Evolutionary conservation across 495 filamentous ascomycete genomes (phyloP).

Genomic region (Xylaria intraflava): DNA sequence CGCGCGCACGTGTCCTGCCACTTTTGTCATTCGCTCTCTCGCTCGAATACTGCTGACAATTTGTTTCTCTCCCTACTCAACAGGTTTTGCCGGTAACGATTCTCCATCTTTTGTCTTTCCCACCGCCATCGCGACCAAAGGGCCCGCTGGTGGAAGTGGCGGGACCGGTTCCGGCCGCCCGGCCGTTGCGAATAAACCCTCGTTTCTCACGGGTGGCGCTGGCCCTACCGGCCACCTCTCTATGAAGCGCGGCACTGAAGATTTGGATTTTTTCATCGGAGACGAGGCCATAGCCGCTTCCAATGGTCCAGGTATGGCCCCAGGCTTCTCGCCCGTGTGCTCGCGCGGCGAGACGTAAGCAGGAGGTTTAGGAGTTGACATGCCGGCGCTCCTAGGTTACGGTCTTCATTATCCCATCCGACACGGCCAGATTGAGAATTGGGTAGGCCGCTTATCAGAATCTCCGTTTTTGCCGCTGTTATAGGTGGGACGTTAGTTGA

Average conservation of each 20-base stretch:
- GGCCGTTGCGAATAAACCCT: constrained; percentile 86
- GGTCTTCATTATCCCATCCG: constrained; percentile 94
- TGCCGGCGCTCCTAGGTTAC: constrained; percentile 55
- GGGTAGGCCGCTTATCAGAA: constrained; percentile 46
- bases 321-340: not conserved
- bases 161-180: constrained; percentile 80
- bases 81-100: constrained; percentile 98
- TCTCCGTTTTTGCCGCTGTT: not conserved
- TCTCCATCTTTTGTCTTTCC: constrained; percentile 99
- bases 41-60: constrained; percentile 17
- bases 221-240: constrained; percentile 75
- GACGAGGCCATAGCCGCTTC: constrained; percentile 87
- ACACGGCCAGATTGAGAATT: constrained; percentile 97
- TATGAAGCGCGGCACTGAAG: constrained; percentile 90
- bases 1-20: not conserved
- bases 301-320: constrained; percentile 63
- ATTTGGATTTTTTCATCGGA: constrained; percentile 97
- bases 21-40: constrained; percentile 7
- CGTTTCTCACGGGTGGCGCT: constrained; percentile 86
- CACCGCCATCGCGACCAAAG: constrained; percentile 95
- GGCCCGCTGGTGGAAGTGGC: constrained; percentile 57
- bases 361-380: constrained; percentile 19
- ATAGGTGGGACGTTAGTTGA: constrained; percentile 14
- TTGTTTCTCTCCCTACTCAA: constrained; percentile 10
- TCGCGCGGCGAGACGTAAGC: not conserved